Conservation (phyloP, 1,284 basidiomycete species). For the Leccinum ponderosum region DNA sequence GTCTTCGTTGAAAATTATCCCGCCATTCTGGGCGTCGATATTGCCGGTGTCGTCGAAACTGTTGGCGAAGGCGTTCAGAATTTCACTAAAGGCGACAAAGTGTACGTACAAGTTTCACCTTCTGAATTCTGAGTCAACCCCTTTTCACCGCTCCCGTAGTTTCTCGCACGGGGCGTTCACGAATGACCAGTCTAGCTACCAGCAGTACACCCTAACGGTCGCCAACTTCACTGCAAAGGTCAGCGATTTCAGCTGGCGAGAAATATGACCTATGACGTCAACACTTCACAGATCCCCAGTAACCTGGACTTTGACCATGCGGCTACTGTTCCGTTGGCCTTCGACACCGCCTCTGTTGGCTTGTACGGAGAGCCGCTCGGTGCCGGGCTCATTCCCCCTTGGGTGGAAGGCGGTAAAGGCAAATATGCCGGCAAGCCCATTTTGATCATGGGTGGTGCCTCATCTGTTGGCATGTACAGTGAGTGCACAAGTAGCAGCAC, state of each 20-base stretch:
- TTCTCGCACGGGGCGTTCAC: conserved; percentile 23
- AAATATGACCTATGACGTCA: conserved; percentile 8
- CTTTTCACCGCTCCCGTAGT: conserved; percentile 4
- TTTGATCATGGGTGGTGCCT: conserved; percentile 45
- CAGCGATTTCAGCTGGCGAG: conserved; percentile 2
- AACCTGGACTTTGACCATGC: conserved; percentile 34
- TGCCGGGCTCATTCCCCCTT: conserved; percentile 32
- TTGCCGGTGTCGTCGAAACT: conserved; percentile 44
- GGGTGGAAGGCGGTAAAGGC: conserved; percentile 33
- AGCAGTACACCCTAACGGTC: conserved; percentile 33
- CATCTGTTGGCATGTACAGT: conserved; percentile 46
- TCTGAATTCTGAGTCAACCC: too few species aligned
- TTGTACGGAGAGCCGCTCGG: conserved; percentile 32
- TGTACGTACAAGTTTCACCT: conserved; percentile 25
- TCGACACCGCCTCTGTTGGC: conserved; percentile 39
- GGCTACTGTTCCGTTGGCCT: conserved; percentile 37
- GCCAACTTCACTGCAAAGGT: conserved; percentile 36
- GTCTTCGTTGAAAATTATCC: conserved; percentile 31
- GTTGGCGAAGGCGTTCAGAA: conserved; percentile 38
- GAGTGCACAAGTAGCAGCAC: conserved; percentile 6
- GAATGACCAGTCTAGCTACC: conserved; percentile 27
- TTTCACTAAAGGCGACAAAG: conserved; percentile 42
- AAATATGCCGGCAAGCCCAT: conserved; percentile 40
- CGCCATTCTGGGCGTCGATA: conserved; percentile 46
- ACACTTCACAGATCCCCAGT: conserved; percentile 20